These are phyloP conservation scores for Heritiera fomes DNA, from an alignment of 345 rosid genomes.

Conservation along the genomic window DNA sequence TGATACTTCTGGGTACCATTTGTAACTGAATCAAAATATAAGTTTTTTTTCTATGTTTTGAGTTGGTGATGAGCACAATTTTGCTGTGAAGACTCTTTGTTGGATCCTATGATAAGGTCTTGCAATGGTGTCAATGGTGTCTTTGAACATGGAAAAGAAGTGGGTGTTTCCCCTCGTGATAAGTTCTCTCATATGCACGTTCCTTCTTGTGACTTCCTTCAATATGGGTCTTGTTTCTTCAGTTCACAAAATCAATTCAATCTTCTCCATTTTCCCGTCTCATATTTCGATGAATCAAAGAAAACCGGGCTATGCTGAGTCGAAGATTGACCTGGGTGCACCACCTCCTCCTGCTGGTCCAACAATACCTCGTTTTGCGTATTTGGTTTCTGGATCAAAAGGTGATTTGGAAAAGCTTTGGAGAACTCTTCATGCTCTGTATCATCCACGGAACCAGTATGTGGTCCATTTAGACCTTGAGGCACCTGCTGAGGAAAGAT, in stretches of 20 bases:
- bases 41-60: background rate
- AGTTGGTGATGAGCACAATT: constrained; percentile 9
- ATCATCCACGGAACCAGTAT: constrained; percentile 92
- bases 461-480: constrained; percentile 95
- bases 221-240: constrained; percentile 86
- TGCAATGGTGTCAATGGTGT: constrained; percentile 49
- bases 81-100: constrained; percentile 17
- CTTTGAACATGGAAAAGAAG: constrained; percentile 83
- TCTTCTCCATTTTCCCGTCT: constrained; percentile 69
- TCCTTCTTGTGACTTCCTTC: constrained; percentile 81
- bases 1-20: constrained; percentile 1
- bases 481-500: constrained; percentile 76
- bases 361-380: constrained; percentile 77
- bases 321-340: constrained; percentile 42
- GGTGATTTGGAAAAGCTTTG: constrained; percentile 93
- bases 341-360: constrained; percentile 42
- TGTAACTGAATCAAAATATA: background rate
- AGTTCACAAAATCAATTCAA: constrained; percentile 57
- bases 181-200: constrained; percentile 74
- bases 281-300: constrained; percentile 46
- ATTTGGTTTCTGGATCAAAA: constrained; percentile 93
- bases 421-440: constrained; percentile 89
- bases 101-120: constrained; percentile 41
- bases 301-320: constrained; percentile 55
- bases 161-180: constrained; percentile 90